Evolutionary conservation across 169 alveolate genomes (phyloP), one percentile per base, ranked within the genome.

Genomic region (Eimeria acervulina): DNA sequence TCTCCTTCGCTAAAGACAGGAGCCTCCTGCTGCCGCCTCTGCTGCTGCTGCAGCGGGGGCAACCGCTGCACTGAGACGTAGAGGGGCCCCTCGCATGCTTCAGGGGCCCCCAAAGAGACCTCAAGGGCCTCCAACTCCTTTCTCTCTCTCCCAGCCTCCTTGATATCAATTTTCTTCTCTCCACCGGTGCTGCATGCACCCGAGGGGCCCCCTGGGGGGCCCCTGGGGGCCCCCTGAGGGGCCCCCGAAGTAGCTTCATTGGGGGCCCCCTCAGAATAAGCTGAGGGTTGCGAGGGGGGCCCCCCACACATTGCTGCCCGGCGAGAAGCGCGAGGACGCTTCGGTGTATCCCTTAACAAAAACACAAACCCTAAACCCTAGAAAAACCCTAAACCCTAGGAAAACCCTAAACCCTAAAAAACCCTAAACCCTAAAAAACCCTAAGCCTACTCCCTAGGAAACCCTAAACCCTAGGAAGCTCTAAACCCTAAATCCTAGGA

Each of bases 31-130:
- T 28, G 51, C 38, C 19, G 33, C 47, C 42, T 23, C 26, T 8
- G 33, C 42, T 72, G 84, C 52, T 44, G 7, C 84, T 72, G 84
- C 84, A 28, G 42, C n/a, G 84, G 84, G 28, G 84, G n/a, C 84
- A 72, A 12, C n/a, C 51, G 84, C 28, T 31, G 84, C 10, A 72
- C 51, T 1, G 84, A 72, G 23, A 72, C 33, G 26, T n/a, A 26
- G 51, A 72, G 42, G 84, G 84, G 84, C 52, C 42, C 84, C 84
- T 72, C 47, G n/a, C 15, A 1, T 15, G 84, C 33, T 8, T 36
- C 51, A 7, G 84, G 23, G 84, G 84, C 7, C 51, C 42, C 84
- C 84, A 72, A 19, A 36, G 84, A 72, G 17, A 72, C 26, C n/a
- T 72, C 84, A 72, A 72, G 84, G 51, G 84, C 42, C 2, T 44